Conservation (phyloP, 2,329 filamentous ascomycete genomes). For the Sporothrix inflata region DNA sequence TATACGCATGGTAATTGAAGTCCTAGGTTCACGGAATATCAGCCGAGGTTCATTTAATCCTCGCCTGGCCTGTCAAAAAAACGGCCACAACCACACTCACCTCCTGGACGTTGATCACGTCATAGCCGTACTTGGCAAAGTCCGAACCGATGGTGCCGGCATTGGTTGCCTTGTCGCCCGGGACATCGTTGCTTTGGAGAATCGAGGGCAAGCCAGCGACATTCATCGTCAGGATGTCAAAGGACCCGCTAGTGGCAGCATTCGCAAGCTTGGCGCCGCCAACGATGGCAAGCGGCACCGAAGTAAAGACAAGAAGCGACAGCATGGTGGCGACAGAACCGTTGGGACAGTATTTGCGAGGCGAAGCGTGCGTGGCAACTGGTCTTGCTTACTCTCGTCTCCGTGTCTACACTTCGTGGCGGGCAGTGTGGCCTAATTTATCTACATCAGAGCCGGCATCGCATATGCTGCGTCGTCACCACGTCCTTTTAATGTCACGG, state of each 20-base stretch:
- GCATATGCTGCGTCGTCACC: neutral
- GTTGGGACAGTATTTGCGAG: neutral
- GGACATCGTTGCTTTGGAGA: constrained; percentile 62
- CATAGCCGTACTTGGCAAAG: constrained; percentile 60
- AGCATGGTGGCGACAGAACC: neutral
- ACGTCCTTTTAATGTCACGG: too few species aligned
- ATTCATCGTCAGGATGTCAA: constrained; percentile 60
- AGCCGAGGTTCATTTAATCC: neutral
- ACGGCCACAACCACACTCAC: constrained; percentile 37
- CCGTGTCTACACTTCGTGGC: neutral
- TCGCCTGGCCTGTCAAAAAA: too few species aligned
- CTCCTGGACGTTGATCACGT: constrained; percentile 68
- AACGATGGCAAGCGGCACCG: neutral
- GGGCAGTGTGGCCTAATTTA: neutral
- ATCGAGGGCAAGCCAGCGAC: constrained; percentile 62
- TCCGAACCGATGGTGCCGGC: constrained; percentile 58
- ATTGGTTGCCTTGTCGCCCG: constrained; percentile 64
- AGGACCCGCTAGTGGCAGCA: constrained; percentile 40
- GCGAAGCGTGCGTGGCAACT: neutral
- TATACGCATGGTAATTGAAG: constrained; percentile 68
- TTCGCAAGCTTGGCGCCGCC: neutral
- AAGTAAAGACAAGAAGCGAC: neutral
- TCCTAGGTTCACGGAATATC: constrained; percentile 44
- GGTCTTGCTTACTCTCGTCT: neutral
- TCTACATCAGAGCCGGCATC: neutral